phyloP scores from a whole-genome alignment of 2,329 filamentous ascomycete species.

The Epichloe typhina region DNA sequence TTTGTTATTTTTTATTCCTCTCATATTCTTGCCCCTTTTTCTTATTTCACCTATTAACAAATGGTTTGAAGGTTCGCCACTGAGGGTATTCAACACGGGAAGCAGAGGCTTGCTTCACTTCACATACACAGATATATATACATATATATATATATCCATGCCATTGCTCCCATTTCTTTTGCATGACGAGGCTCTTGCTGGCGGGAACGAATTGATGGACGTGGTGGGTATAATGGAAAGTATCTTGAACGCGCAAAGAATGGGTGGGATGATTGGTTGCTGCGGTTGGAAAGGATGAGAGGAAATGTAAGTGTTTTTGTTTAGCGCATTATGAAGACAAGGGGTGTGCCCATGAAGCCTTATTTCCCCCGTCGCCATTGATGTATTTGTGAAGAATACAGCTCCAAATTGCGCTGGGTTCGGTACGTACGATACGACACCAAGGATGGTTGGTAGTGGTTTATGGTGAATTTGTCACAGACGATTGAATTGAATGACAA shows the following conservation, averaged over 20 bases:
- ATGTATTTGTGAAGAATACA: no score
- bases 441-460: no score
- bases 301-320: background rate
- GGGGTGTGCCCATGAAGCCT: background rate
- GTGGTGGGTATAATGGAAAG: background rate
- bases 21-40: background rate
- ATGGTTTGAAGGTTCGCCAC: background rate
- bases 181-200: background rate
- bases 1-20: background rate
- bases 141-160: background rate
- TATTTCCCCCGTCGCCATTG: background rate
- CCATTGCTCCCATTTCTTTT: background rate
- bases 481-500: no score
- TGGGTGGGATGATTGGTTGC: background rate
- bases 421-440: no score
- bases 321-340: conserved; percentile 2
- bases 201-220: background rate
- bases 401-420: no score
- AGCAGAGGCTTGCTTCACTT: background rate
- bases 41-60: background rate
- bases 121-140: background rate
- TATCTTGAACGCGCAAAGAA: background rate
- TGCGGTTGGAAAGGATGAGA: background rate
- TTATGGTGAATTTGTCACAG: no score
- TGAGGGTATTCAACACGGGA: background rate